Percentiles rank a stretch among this genome's conserved stretches.
Evolutionary conservation across 2,329 filamentous ascomycete genomes (phyloP).

Genomic region (Graphilbum ipis-grandicollis): DNA sequence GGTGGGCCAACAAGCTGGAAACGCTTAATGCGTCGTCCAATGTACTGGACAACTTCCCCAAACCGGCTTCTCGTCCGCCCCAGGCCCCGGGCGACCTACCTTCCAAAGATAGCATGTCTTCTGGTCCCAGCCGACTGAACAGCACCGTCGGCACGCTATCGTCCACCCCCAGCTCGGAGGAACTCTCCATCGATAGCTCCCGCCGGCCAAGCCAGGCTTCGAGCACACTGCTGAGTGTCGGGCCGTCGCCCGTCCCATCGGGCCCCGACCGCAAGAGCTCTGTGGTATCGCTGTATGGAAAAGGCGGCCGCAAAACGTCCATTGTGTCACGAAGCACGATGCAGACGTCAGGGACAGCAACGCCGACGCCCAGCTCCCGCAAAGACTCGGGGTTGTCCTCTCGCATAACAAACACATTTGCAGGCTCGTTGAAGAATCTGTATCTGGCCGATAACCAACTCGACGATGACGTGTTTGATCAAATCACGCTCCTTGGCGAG

Average conservation of each 20-base stretch:
- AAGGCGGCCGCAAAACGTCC: constrained; percentile 71
- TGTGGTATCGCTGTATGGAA: constrained; percentile 62
- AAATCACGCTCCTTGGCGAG: constrained; percentile 67
- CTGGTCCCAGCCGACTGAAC: constrained; percentile 23
- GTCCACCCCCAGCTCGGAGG: constrained; percentile 58
- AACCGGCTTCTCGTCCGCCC: constrained; percentile 55
- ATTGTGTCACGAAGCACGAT: constrained; percentile 50
- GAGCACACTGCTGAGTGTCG: constrained; percentile 56
- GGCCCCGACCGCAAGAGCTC: constrained; percentile 61
- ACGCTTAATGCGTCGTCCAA: constrained; percentile 93
- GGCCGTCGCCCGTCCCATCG: constrained; percentile 48
- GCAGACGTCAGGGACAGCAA: constrained; percentile 28
- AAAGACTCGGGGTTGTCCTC: constrained; percentile 84
- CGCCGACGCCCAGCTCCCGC: constrained; percentile 37
- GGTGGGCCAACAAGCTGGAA: constrained; percentile 83
- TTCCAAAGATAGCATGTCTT: constrained; percentile 16
- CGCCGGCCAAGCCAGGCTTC: constrained; percentile 77
- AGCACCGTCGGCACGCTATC: constrained; percentile 24
- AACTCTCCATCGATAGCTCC: constrained; percentile 39
- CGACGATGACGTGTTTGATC: constrained; percentile 88
- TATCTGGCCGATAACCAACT: constrained; percentile 88
- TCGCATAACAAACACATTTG: constrained; percentile 71
- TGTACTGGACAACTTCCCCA: constrained; percentile 77
- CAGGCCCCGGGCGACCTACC: constrained; percentile 32
- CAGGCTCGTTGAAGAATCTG: constrained; percentile 65